These are phyloP conservation scores for Nemophila menziesii DNA, from an alignment of 257 asterid genomes.

Conservation along the genomic window DNA sequence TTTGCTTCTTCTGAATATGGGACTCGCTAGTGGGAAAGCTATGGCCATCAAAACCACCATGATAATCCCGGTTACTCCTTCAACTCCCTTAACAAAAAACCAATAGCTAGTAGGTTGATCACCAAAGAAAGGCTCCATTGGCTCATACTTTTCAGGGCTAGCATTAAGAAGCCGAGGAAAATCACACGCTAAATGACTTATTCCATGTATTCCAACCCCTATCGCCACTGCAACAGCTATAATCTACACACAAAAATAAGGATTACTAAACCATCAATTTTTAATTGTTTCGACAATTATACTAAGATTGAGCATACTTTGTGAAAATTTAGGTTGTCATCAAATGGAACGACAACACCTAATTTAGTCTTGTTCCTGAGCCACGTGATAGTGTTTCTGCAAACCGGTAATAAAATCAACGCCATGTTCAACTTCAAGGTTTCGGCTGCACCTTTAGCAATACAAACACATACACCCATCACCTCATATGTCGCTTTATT, in stretches of 20 bases:
- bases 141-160: constrained; percentile 18
- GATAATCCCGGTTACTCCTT: constrained; percentile 18
- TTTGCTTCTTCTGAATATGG: constrained; percentile 16
- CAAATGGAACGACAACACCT: constrained; percentile 13
- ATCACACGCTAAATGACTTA: constrained; percentile 17
- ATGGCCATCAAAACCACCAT: constrained; percentile 18
- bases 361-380: constrained; percentile 15
- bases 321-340: constrained; percentile 20
- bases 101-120: constrained; percentile 19
- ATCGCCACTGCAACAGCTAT: constrained; percentile 14
- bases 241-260: constrained; percentile 2
- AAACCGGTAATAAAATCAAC: constrained; percentile 15
- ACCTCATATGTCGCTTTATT: constrained; percentile 10
- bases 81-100: constrained; percentile 19
- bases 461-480: constrained; percentile 15
- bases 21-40: constrained; percentile 14
- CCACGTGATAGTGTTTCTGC: constrained; percentile 20
- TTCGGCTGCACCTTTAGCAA: constrained; percentile 18
- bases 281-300: not conserved
- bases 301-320: constrained; percentile 5
- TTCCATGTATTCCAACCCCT: constrained; percentile 16
- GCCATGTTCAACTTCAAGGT: constrained; percentile 20
- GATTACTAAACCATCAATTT: not conserved
- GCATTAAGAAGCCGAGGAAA: constrained; percentile 15
- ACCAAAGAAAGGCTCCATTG: constrained; percentile 20